Base-by-base conservation (phyloP, 345 rosid genomes). In the Microcos paniculata region DNA sequence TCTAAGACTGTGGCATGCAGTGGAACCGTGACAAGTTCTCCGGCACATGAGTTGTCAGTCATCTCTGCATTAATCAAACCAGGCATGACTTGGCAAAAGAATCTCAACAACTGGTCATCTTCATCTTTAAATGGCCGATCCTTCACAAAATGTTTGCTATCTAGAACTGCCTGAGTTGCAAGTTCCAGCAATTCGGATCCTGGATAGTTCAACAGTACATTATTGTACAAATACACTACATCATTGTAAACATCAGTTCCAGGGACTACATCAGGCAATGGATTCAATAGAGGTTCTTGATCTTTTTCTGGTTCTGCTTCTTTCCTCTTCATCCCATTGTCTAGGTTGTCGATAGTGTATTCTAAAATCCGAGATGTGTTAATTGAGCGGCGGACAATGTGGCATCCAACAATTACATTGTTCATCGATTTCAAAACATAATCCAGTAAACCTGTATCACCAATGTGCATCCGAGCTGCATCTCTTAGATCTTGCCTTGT, bases 401-500 rank as follows among this genome's bases (percentile, higher is more conserved):
- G 72, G 55, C 75, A 77, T 56, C 91, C 93, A 21, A 95, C 81
- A 5, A 85, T 82, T 15, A 91, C 98, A 72, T 95, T 93, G 81
- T 88, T 87, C 94, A 95, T 85, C 2, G 91, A 89, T 72, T 95
- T 93, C 80, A 95, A 73, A 43, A 95, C 97, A 66, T 89, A 90
- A 72, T 95, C 98, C 2, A 93, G 84, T 84, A 95, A 80, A 18
- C 99, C 98, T 0, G 97, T 91, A 75, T 95, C 99, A 8, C 99
- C 98, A 33, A 95, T 93, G 71, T 90, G 94, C 82, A 87, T 81
- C 78, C 99, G 80, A 71, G 99, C 99, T 43, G 96, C 87, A 83
- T 93, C 98, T 81, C 99, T 88, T 51, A 93, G 89, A 45, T 93
- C 96, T 80, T 93, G 98, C 63, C 99, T 69, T 48, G 88, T 91